A percentile compares a stretch with the other conserved stretches of the same genome.
phyloP scores from a whole-genome alignment of 768 basidiomycete genomes.

The Kwoniella sp. region DNA sequence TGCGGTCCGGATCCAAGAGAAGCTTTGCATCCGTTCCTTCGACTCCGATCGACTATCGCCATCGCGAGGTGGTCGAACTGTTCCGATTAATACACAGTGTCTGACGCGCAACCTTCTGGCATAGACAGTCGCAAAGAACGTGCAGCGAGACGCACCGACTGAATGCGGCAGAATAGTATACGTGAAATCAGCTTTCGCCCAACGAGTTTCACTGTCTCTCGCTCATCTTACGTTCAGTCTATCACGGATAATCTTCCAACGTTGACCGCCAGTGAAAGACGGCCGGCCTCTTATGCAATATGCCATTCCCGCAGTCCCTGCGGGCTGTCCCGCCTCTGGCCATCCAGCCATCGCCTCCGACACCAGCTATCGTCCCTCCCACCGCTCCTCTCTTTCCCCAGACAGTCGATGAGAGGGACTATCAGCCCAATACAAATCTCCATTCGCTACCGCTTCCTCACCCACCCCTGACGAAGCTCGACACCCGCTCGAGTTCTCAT shows the following conservation, averaged over 20 bases:
- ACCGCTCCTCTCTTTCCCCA: neutral
- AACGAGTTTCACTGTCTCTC: too few species aligned
- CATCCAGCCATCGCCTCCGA: neutral
- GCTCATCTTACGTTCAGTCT: too few species aligned
- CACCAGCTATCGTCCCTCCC: neutral
- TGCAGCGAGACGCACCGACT: too few species aligned
- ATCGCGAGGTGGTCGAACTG: neutral
- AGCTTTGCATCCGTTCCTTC: neutral
- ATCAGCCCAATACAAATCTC: neutral
- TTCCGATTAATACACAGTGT: too few species aligned
- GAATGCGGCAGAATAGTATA: too few species aligned
- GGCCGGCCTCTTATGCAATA: neutral
- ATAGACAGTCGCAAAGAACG: too few species aligned
- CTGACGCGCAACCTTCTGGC: too few species aligned
- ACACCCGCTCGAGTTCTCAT: neutral
- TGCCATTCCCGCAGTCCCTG: conserved; percentile 1
- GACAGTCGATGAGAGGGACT: neutral
- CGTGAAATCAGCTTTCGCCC: too few species aligned
- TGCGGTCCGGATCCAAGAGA: neutral
- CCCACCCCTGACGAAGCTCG: neutral
- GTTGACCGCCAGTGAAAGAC: too few species aligned
- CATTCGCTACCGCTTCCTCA: neutral
- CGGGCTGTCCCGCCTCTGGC: neutral
- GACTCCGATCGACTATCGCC: neutral
- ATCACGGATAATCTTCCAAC: too few species aligned